Base-by-base conservation (phyloP, 257 asterid species). In the Ballota nigra region DNA sequence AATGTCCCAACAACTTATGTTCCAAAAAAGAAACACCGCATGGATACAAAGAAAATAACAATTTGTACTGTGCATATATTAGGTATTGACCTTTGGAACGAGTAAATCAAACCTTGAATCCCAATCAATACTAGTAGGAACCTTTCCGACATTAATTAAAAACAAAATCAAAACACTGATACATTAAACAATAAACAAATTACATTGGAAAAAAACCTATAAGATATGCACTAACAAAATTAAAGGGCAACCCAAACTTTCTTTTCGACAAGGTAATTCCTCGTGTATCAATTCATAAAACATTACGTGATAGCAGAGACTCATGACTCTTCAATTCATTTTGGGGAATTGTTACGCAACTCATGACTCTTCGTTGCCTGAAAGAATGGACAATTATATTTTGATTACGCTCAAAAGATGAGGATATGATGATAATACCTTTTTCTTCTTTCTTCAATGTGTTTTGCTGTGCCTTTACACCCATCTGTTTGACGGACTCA, bases 291-390 rank as follows among this genome's bases (percentile, higher is more conserved):
- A n/a, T n/a, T n/a, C n/a, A n/a, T n/a, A n/a, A n/a, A n/a, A n/a
- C n/a, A n/a, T n/a, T n/a, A n/a, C n/a, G n/a, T n/a, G n/a, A n/a
- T n/a, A n/a, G n/a, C n/a, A n/a, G n/a, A n/a, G n/a, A n/a, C n/a
- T n/a, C n/a, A n/a, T n/a, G n/a, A n/a, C n/a, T n/a, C n/a, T n/a
- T n/a, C n/a, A n/a, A n/a, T n/a, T 31, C 61, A 41, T 31, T 28
- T 31, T 24, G 68, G 20, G 23, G 47, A 53, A 63, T 6, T 26
- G 68, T 56, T 19, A 20, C 29, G 16, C 68, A 6, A 34, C 24
- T 82, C 83, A 79, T 45, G 79, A 78, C 53, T 78, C 86, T 74
- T 76, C 83, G 5, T 79, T 77, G 69, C 83, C 97, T 86, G 66
- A 16, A 71, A 38, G 31, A 58, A 36, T 28, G 13, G 45, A 68